phyloP scores from a whole-genome alignment of 1,139 yeast species.

The Ogataea hybrid region DNA sequence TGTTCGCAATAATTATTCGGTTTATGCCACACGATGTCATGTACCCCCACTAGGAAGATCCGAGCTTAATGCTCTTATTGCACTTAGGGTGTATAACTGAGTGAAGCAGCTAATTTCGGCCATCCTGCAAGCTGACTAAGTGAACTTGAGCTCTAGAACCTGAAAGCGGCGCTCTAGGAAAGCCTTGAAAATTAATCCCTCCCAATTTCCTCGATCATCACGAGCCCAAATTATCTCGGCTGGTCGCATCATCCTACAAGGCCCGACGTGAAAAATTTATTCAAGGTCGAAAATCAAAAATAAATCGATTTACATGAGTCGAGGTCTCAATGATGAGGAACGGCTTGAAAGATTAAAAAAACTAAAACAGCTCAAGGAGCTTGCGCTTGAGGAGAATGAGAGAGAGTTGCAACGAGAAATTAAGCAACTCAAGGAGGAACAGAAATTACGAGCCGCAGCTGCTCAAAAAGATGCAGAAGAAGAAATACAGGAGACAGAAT shows the following conservation, averaged over 20 bases:
- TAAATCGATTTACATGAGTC: background rate
- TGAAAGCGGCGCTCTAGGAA: too few relatives aligned
- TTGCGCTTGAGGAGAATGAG: constrained; percentile 37
- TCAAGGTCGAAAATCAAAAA: background rate
- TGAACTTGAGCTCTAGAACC: too few relatives aligned
- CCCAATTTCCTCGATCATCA: too few relatives aligned
- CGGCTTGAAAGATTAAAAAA: constrained; percentile 29
- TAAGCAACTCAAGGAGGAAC: constrained; percentile 16
- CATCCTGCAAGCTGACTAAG: too few relatives aligned
- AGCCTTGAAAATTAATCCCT: too few relatives aligned
- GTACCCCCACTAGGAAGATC: too few relatives aligned
- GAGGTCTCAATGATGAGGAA: constrained; percentile 2
- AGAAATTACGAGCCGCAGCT: constrained; percentile 33
- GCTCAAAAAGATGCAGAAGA: constrained; percentile 36
- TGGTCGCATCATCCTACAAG: too few relatives aligned
- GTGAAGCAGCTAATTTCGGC: too few relatives aligned
- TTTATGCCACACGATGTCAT: too few relatives aligned
- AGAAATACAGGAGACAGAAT: constrained; percentile 41
- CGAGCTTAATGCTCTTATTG: too few relatives aligned
- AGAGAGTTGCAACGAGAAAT: constrained; percentile 42
- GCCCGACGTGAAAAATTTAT: background rate
- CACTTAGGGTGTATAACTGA: too few relatives aligned
- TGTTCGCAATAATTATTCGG: background rate
- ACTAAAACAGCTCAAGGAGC: constrained; percentile 31
- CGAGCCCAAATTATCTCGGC: too few relatives aligned